Evolutionary conservation across 179 eudicot genomes (phyloP), one percentile per base, ranked within the genome.

Genomic region (Drosera spatulata): DNA sequence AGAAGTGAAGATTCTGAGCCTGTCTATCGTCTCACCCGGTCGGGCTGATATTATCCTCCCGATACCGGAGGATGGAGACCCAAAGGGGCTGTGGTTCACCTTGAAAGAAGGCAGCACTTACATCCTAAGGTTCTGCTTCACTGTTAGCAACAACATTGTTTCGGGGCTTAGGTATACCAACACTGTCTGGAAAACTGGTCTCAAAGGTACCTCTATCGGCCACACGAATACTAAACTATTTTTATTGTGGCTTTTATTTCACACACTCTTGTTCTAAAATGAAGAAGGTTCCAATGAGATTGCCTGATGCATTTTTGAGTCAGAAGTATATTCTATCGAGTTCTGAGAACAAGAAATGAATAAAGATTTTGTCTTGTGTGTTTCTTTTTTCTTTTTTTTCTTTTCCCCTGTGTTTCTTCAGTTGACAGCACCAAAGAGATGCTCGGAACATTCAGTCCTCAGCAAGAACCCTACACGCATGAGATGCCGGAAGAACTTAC

Each of bases 371-470:
- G 45, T 8, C 10, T 22, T 10, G 43, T 45, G 6, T 42, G 10
- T 38, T 15, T 51, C 10, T 2, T 48, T 53, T 3, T 51, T 7
- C 14, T 10, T 44, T n/a, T 2, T 54, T 45, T 3, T 1, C 5
- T 51, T 52, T 53, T 1, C 22, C 22, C 2, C 10, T 7, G 15
- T 22, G 56, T 40, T 33, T 3, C 2, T 64, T 58, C 64, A 88
- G 96, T 88, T 65, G 95, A 88, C 40, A 82, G 80, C 67, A 61
- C 83, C 11, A 88, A 82, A 72, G 79, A 82, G 59, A 88, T 88
- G 96, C 79, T 88, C 37, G 96, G 96, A 53, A 88, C 96, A 2
- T 88, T 82, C 66, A 84, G 96, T 69, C 96, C 96, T 10, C 96
- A 88, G 58, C 61, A 59, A 55, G 96, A 88, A 53, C 79, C 85